Conservation (phyloP, 371 early-diverging fungal genomes). For the Mortierella sp. region DNA sequence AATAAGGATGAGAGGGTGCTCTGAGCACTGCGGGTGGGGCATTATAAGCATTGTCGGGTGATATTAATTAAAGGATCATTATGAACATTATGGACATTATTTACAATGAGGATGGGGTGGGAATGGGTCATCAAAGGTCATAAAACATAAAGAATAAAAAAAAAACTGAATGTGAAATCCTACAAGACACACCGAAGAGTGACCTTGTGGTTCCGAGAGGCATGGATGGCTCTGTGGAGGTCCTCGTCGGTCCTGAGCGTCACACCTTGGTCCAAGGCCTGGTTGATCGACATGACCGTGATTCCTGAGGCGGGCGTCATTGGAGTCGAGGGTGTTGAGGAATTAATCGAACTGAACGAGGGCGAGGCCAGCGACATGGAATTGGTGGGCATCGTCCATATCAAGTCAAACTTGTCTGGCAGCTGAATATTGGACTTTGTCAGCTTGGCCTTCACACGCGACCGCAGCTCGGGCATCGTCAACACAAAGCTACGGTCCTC, state of each 20-base stretch:
- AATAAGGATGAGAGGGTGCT: no score
- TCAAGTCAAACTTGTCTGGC: conserved; percentile 37
- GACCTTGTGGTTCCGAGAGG: conserved; percentile 42
- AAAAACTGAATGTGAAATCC: not conserved
- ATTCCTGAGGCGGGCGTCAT: not conserved
- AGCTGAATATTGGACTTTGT: conserved; percentile 50
- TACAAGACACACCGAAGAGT: conserved; percentile 33
- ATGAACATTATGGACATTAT: conserved; percentile 16
- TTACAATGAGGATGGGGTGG: not conserved
- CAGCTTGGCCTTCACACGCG: conserved; percentile 33
- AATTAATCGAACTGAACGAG: no score
- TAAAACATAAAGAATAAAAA: not conserved
- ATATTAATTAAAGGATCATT: not conserved
- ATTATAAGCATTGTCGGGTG: not conserved
- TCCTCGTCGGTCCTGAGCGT: conserved; percentile 34
- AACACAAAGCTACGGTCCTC: conserved; percentile 36
- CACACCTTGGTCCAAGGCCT: conserved; percentile 11
- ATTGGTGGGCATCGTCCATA: conserved; percentile 22
- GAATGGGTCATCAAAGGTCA: not conserved
- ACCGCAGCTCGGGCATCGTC: conserved; percentile 32
- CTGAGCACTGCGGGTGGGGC: no score
- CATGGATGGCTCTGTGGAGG: conserved; percentile 30
- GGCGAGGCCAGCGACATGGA: not conserved
- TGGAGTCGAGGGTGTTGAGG: conserved; percentile 1
- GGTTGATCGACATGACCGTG: conserved; percentile 6